Evolutionary conservation across 768 basidiomycete species (phyloP).

Genomic region (Lepiota venenata): DNA sequence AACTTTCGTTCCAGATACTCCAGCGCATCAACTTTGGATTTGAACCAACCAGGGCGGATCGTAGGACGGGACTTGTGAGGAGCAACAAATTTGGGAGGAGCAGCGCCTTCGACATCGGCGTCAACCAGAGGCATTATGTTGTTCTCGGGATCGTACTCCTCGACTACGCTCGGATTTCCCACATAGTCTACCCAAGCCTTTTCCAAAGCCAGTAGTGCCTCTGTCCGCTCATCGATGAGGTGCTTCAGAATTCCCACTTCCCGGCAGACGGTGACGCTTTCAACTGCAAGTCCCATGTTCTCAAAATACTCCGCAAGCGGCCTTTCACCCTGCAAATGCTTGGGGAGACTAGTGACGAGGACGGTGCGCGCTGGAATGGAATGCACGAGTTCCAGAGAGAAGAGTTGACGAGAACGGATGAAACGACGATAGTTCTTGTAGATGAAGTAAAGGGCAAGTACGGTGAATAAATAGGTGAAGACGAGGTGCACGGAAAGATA

Average conservation of each 20-base stretch:
- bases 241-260: conserved; percentile 72
- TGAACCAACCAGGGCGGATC: conserved; percentile 71
- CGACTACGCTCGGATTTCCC: conserved; percentile 88
- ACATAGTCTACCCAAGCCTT: conserved; percentile 87
- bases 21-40: conserved; percentile 79
- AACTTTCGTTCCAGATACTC: conserved; percentile 84
- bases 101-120: conserved; percentile 48
- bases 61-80: conserved; percentile 78
- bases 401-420: conserved; percentile 87
- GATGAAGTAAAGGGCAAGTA: conserved; percentile 81
- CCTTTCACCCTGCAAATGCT: conserved; percentile 81
- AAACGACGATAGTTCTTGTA: conserved; percentile 88
- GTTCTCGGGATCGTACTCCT: conserved; percentile 76
- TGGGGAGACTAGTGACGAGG: conserved; percentile 80
- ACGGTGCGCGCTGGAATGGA: conserved; percentile 94
- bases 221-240: conserved; percentile 76
- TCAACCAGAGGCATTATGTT: conserved; percentile 47
- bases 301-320: conserved; percentile 93
- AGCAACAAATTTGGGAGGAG: conserved; percentile 55
- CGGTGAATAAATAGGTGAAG: conserved; percentile 93
- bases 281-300: conserved; percentile 80
- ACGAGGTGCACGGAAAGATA: conserved; percentile 86
- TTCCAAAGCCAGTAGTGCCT: conserved; percentile 79
- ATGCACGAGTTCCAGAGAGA: conserved; percentile 91
- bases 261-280: conserved; percentile 87